A percentile compares a stretch with the other conserved stretches of the same genome.
Evolutionary conservation across 371 early-diverging fungal species (phyloP).

Genomic region (Funneliformis caledonium): DNA sequence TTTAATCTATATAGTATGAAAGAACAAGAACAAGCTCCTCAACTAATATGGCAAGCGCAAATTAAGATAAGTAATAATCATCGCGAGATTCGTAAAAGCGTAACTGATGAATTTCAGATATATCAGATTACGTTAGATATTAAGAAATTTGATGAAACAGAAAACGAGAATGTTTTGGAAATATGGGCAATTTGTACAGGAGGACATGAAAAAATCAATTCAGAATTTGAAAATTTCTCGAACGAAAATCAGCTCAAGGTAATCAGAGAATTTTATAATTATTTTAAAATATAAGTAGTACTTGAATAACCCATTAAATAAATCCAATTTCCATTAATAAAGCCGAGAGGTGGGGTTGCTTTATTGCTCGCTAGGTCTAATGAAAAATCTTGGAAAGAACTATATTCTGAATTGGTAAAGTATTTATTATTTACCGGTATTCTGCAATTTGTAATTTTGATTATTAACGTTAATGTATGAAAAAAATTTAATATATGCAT

Average conservation of each 20-base stretch:
- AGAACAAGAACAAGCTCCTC: no score
- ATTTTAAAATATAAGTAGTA: neutral
- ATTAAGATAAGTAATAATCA: neutral
- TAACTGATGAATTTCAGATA: neutral
- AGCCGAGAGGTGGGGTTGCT: conserved; percentile 10
- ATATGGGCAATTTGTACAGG: neutral
- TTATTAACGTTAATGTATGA: neutral
- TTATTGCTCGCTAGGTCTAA: neutral
- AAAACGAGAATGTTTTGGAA: neutral
- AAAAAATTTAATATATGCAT: neutral
- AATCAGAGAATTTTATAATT: neutral
- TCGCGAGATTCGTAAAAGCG: neutral
- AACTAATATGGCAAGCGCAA: neutral
- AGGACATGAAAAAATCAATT: neutral
- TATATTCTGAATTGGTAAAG: neutral
- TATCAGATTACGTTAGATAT: neutral
- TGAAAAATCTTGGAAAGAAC: neutral
- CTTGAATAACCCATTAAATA: neutral
- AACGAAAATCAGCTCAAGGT: neutral
- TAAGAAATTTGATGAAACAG: neutral
- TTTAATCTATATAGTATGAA: neutral
- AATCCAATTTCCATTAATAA: neutral
- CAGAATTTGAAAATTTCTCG: neutral
- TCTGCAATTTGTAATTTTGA: neutral
- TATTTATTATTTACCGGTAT: neutral